A percentile compares a stretch with the other conserved stretches of the same genome.
Evolutionary conservation across 169 alveolate species (phyloP).

Genomic region (Cryptosporidium viatorum): DNA sequence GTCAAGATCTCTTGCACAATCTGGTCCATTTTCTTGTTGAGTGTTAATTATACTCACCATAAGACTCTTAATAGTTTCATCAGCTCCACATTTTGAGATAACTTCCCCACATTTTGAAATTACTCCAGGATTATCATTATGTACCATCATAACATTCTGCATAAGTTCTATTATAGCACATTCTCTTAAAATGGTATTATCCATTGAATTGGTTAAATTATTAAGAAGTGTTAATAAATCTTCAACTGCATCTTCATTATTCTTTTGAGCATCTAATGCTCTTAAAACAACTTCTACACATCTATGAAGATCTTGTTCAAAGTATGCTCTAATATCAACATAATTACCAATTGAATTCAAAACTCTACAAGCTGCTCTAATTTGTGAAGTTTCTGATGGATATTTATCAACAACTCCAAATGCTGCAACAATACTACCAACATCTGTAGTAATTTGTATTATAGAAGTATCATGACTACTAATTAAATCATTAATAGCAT

Average conservation of each 20-base stretch:
- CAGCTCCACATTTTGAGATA: constrained; percentile 90
- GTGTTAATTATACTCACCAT: constrained; percentile 87
- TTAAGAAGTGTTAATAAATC: constrained; percentile 81
- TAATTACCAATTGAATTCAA: constrained; percentile 63
- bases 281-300: constrained; percentile 62
- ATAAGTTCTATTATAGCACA: constrained; percentile 88
- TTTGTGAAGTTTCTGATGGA: constrained; percentile 54
- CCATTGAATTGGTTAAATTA: constrained; percentile 79
- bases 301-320: constrained; percentile 69
- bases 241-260: constrained; percentile 80
- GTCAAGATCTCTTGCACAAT: constrained; percentile 87
- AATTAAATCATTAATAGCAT: constrained; percentile 65
- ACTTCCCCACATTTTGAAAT: constrained; percentile 88
- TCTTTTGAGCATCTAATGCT: constrained; percentile 78
- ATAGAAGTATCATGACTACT: constrained; percentile 72
- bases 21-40: constrained; percentile 83
- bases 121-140: constrained; percentile 85
- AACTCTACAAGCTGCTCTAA: constrained; percentile 74
- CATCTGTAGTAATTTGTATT: constrained; percentile 58
- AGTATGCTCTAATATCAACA: constrained; percentile 69
- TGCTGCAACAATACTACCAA: constrained; percentile 73
- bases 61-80: constrained; percentile 88
- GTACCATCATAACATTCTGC: constrained; percentile 88
- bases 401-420: constrained; percentile 66
- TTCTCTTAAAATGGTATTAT: constrained; percentile 82